Base-by-base conservation (phyloP, 352 stramenopile species). In the Pythium guiyangense region DNA sequence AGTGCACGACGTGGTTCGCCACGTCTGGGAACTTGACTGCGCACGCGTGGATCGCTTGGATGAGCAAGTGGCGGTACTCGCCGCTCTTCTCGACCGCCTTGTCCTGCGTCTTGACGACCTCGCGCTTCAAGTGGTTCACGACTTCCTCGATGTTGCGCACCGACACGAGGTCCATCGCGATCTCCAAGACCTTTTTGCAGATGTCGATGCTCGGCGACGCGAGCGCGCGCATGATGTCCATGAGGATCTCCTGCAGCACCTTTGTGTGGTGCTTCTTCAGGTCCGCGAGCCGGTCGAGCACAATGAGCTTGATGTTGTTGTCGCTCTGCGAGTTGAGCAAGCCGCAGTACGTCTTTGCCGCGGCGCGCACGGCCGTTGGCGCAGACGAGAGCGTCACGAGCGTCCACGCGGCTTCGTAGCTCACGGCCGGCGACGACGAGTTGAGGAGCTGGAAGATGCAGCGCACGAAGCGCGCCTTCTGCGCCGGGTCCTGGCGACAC, bases 241-340 rank as follows among this genome's bases (percentile, higher is more conserved):
- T 99, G 52, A 99, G 75, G 37, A 99, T 89, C 66, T 99, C 97
- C 74, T 99, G 96, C 35, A 99, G 64, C 60, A 99, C 87, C 80
- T 99, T 99, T 26, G 85, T 90, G 62, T 97, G 90, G 64, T 98
- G 94, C 68, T 98, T 97, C 73, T 98, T 98, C n/a, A 99, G 80
- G 48, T 96, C 91, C 22, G 91, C 91, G 14, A 99, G 81, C 5
- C 97, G 90, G 64, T 99, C 97, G 20, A 99, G 81, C 42, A 99
- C 95, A 74, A 99, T 99, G 15, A 99, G 85, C 79, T 99, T 99
- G 50, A 99, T 96, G 66, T 99, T 99, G 77, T 99, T 99, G 76
- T 99, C 98, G 71, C 96, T 99, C 72, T 99, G 95, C 35, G 84
- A 94, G 72, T 98, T 99, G 17, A 99, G 81, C 37, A 99, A 79